Evolutionary conservation across 108 stramenopile genomes (phyloP), one percentile per base, ranked within the genome.

Genomic region (Nannochloropsis salina): DNA sequence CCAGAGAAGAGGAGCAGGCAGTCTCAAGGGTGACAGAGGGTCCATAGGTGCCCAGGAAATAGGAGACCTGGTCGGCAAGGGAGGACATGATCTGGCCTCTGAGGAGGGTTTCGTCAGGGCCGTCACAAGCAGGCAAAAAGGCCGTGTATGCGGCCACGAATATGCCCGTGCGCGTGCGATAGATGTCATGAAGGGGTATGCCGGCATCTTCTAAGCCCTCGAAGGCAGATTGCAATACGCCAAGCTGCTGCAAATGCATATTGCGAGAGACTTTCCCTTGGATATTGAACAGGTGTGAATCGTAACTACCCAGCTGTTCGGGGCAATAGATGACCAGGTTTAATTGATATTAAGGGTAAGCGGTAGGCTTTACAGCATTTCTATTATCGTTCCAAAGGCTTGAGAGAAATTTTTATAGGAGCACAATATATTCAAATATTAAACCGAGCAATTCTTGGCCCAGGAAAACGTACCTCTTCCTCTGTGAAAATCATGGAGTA

Each of bases 1-100:
- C 90, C 18, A 92, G 89, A 5, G 91, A 92, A 20, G 91, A 91
- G 1, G 91, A 92, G 90, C 91, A 92, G 9, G 91, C 91, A 3
- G 91, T 91, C 43, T 92, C 91, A 8, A 91, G 42, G 40, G 90
- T 89, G 80, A 90, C 42, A 42, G 86, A 90, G 8, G 91, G 91
- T n/a, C 91, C 91, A 22, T 82, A 86, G 20, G 89, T 85, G 21
- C 89, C 89, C 44, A 92, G 80, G 9, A 86, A 44, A 51, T 87
- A 92, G 40, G 91, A 92, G 2, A 90, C 44, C 4, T 90, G 88
- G 86, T 90, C 88, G 20, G 90, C 88, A 0, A 86, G 45, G 43
- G 61, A 74, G n/a, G 61, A 74, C 61, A 74, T 74, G 8, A 74
- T 74, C n/a, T 74, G 61, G 20, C 61, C 61, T 4, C 61, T 1